Base-by-base conservation (phyloP, 2,329 filamentous ascomycete species). In the Aspergillus tamarii region DNA sequence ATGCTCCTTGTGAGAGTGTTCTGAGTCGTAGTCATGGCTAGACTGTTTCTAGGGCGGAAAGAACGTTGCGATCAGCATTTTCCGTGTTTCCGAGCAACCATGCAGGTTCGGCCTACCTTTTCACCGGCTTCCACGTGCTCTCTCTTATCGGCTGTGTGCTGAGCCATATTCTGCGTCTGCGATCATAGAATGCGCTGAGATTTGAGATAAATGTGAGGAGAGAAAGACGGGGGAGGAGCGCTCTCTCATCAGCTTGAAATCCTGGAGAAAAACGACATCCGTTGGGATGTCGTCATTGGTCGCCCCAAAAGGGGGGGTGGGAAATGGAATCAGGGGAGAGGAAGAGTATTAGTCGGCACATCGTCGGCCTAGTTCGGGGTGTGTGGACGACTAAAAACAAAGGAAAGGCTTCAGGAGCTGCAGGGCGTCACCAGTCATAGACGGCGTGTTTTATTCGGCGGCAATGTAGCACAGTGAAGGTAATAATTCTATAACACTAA, bases 401-500 rank as follows among this genome's bases (percentile, higher is more conserved):
- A 55, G 52, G 30, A 55, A 28, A n/a, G 32, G 30, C 30, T 21
- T 36, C n/a, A 19, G 32, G 52, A 52, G 48, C 48, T 34, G 48
- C 52, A 55, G 30, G 48, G 48, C 48, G 48, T 52, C 28, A 55
- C 52, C 52, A 55, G 52, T 55, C 32, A 52, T 32, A 7, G 30
- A 28, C 32, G 32, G 52, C 28, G 52, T 55, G n/a, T 26, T 55
- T 26, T 28, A 39, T 55, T 36, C 7, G 32, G 34, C 34, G 52
- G 34, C n/a, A 36, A 36, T 55, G 32, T 32, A 55, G 52, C 32
- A 55, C 34, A 26, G 28, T 5, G 16, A 14, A 11, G 11, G 32
- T 39, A 39, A 39, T 39, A 21, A 54, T 54, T 54, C 52, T 30
- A 54, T 54, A 55, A 55, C 52, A 55, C 5, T 39, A 55, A 55